phyloP scores from a whole-genome alignment of 1,284 basidiomycete genomes.

The Stereum hirsutum region DNA sequence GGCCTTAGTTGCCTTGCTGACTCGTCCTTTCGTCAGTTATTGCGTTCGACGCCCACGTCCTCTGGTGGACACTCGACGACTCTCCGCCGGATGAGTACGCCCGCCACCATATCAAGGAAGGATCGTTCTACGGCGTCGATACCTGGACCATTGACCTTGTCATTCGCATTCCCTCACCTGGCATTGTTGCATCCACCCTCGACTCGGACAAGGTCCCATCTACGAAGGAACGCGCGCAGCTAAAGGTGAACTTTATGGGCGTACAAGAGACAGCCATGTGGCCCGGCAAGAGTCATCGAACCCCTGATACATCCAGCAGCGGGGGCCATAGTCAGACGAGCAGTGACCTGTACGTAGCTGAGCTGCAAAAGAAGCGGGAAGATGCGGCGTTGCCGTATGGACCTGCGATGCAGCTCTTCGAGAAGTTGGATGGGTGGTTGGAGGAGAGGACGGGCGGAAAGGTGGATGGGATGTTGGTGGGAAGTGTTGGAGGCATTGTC shows the following conservation, averaged over 20 bases:
- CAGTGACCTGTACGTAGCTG: too few relatives aligned
- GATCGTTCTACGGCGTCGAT: conserved; percentile 71
- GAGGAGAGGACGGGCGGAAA: conserved; percentile 44
- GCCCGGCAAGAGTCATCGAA: conserved; percentile 76
- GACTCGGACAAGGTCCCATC: conserved; percentile 5
- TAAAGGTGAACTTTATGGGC: conserved; percentile 60
- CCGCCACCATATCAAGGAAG: conserved; percentile 91
- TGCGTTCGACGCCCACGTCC: conserved; percentile 88
- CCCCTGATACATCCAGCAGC: too few relatives aligned
- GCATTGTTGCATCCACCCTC: neutral
- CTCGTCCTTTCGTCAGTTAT: conserved; percentile 42
- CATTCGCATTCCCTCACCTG: conserved; percentile 51
- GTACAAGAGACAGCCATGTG: conserved; percentile 72
- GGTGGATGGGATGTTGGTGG: conserved; percentile 58
- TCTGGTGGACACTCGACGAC: conserved; percentile 78
- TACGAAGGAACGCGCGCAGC: conserved; percentile 15
- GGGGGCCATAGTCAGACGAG: too few relatives aligned
- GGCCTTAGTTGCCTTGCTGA: neutral
- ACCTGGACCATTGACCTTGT: conserved; percentile 67
- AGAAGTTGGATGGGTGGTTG: conserved; percentile 60
- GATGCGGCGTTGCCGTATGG: conserved; percentile 40
- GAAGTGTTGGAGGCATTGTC: conserved; percentile 56
- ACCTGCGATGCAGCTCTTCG: conserved; percentile 57
- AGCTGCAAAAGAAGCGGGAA: too few relatives aligned
- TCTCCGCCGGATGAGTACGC: conserved; percentile 63